phyloP scores from a whole-genome alignment of 1,284 basidiomycete species.

The Volvariella volvacea region DNA sequence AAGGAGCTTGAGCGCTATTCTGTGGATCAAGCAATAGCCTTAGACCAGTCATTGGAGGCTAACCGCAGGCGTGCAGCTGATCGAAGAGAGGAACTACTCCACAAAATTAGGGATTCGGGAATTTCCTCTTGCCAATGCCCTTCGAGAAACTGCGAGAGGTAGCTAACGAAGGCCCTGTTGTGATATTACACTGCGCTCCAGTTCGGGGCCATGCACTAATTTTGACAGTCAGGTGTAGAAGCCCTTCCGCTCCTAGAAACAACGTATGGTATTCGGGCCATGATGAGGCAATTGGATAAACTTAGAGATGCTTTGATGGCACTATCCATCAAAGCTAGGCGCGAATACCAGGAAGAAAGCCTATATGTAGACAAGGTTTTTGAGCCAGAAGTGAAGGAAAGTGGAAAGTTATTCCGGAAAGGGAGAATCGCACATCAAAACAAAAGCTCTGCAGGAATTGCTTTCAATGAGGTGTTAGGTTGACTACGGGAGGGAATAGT shows the following conservation, averaged over 20 bases:
- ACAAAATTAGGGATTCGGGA: constrained; percentile 2
- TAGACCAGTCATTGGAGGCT: too few species aligned
- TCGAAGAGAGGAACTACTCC: constrained; percentile 6
- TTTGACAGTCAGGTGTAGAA: too few species aligned
- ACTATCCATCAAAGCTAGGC: too few species aligned
- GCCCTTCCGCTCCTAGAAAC: too few species aligned
- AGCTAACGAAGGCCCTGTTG: constrained; percentile 3
- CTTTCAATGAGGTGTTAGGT: constrained; percentile 5
- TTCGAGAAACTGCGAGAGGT: constrained; percentile 2
- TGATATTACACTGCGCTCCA: constrained; percentile 3
- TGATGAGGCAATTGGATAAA: too few species aligned
- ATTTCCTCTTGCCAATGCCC: constrained; percentile 5
- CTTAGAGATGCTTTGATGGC: too few species aligned
- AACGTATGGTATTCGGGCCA: too few species aligned
- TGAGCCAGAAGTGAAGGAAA: too few species aligned
- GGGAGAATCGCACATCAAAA: not conserved
- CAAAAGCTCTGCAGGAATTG: not conserved
- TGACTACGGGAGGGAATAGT: constrained; percentile 3
- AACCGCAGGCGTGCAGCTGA: constrained; percentile 6
- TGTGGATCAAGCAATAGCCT: not conserved
- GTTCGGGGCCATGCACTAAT: constrained; percentile 2
- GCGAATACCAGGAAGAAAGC: too few species aligned
- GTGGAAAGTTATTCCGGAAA: too few species aligned
- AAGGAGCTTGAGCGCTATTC: constrained; percentile 7
- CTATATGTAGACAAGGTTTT: too few species aligned